Base-by-base conservation (phyloP, 495 filamentous ascomycete species). In the Cladorrhinum samala region DNA sequence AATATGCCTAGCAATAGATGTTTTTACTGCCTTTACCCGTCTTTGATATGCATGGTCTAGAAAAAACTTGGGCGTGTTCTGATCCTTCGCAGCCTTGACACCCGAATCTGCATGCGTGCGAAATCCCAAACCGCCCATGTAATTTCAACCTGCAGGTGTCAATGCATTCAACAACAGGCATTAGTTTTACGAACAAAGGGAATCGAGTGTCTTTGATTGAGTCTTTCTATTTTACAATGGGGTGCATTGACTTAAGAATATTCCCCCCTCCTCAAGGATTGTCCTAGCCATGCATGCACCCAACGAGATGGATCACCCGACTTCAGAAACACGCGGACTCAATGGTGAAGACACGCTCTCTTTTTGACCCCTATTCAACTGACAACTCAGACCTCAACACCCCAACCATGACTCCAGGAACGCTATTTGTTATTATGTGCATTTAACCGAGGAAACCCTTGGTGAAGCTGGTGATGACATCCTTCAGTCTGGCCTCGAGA, bases 401-500 rank as follows among this genome's bases (percentile, higher is more conserved):
- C 42, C n/a, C 17, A 47, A 47, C 21, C 27, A 40, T 46, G 11
- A 43, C 41, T 38, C 36, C 16, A 27, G 44, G 27, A 43, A 49
- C 55, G 38, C 49, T 33, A 6, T 61, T 66, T 68, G 49, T 51
- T 63, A 61, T 66, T 66, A 65, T 62, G 57, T 57, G 48, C 43
- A 62, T 62, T 74, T 78, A 75, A 61, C 67, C 61, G 57, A 74
- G 61, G 81, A 95, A 96, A 81, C 83, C 88, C 87, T 95, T 96
- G 78, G 87, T 94, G 84, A 98, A 98, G 72, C 52, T 78, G 55
- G 53, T 49, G 63, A 89, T 83, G 63, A 86, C 78, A 53, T 95
- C 85, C 81, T 83, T 89, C 69, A 98, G 77, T 76, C 84, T 84
- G 59, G 73, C 79, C 83, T 98, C 93, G 48, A 92, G 78, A 33